phyloP scores from a whole-genome alignment of 2,329 filamentous ascomycete species.

The Clarireedia hainanense region DNA sequence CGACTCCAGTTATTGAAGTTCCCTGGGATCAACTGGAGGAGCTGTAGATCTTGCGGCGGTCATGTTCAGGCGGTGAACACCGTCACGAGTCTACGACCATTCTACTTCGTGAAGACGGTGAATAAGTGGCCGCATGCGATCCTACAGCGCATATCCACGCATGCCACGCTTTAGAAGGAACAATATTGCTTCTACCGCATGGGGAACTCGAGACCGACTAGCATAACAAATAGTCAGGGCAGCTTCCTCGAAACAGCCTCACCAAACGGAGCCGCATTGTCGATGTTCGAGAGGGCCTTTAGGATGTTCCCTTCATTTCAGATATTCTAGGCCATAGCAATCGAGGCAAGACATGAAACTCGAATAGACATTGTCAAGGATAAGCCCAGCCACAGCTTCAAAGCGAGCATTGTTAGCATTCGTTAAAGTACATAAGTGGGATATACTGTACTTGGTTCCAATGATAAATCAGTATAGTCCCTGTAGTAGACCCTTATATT shows the following conservation, averaged over 20 bases:
- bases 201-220: not conserved
- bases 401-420: not conserved
- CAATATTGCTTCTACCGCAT: not conserved
- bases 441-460: not conserved
- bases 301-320: slow-evolving; percentile 3
- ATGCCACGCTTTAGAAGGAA: slow-evolving; percentile 2
- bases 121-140: not conserved
- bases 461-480: no score
- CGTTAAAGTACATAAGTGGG: slow-evolving; percentile 6
- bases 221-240: slow-evolving; percentile 4
- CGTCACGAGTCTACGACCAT: not conserved
- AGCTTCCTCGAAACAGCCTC: not conserved
- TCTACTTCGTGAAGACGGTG: not conserved
- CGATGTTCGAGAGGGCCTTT: not conserved
- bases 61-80: slow-evolving; percentile 1
- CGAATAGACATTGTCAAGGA: not conserved
- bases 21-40: not conserved
- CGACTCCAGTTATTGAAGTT: not conserved
- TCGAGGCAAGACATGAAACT: slow-evolving; percentile 2
- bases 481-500: no score
- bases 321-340: slow-evolving; percentile 1
- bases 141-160: not conserved
- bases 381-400: not conserved
- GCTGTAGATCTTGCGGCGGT: slow-evolving; percentile 4
- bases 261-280: slow-evolving; percentile 5